phyloP scores from a whole-genome alignment of 768 basidiomycete species.

The Amanita polypyramis region DNA sequence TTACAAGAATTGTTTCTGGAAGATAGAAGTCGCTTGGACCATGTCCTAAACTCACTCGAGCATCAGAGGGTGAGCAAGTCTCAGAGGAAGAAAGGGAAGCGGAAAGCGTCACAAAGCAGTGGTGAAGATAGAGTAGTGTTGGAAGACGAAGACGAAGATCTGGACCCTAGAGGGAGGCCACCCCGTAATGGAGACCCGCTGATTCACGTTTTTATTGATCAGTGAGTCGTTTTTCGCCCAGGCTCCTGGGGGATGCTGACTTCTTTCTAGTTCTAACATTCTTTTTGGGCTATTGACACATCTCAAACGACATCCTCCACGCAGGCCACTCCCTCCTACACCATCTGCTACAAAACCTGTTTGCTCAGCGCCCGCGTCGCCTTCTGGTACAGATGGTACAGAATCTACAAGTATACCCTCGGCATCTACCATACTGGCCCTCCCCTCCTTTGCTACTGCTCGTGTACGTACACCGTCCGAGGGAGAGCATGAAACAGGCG shows the following conservation, averaged over 20 bases:
- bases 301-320: constrained; percentile 40
- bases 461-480: constrained; percentile 2
- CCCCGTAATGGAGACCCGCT: constrained; percentile 23
- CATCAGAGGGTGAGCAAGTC: constrained; percentile 5
- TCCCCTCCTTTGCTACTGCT: constrained; percentile 32
- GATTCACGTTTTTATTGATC: constrained; percentile 46
- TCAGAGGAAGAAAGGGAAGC: neutral
- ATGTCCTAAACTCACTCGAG: neutral
- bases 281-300: constrained; percentile 73
- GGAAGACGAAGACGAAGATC: constrained; percentile 19
- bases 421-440: constrained; percentile 18
- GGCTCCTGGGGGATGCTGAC: constrained; percentile 5
- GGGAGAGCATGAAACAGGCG: constrained; percentile 7
- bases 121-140: neutral
- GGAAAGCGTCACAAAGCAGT: neutral
- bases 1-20: constrained; percentile 1
- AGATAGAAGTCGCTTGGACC: constrained; percentile 3
- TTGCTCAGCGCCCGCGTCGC: neutral
- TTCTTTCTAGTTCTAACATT: constrained; percentile 65
- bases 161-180: constrained; percentile 25
- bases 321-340: constrained; percentile 15
- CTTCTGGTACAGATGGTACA: constrained; percentile 7
- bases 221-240: constrained; percentile 28
- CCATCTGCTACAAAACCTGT: constrained; percentile 3
- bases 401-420: constrained; percentile 1